A percentile compares a stretch with the other conserved stretches of the same genome.
phyloP scores from a whole-genome alignment of 129 eudicot genomes.

The Centrapalus pauciflorus region DNA sequence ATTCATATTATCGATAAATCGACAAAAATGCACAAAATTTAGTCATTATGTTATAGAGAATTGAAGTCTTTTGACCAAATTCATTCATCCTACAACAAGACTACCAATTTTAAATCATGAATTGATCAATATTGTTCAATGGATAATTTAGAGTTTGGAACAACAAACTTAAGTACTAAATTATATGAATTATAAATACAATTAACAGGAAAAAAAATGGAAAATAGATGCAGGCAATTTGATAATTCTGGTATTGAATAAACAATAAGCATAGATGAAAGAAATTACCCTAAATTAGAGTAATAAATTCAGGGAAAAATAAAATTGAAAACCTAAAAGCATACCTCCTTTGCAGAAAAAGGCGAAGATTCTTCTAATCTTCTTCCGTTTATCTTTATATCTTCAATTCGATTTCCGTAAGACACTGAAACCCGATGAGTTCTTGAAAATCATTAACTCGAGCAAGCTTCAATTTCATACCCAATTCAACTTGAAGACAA shows the following conservation, averaged over 20 bases:
- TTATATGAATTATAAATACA: background rate
- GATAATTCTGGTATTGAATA: slow-evolving; percentile 1
- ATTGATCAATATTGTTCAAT: background rate
- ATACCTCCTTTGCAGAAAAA: slow-evolving; percentile 26
- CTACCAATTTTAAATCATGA: background rate
- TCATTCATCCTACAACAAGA: background rate
- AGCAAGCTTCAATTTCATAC: slow-evolving; percentile 20
- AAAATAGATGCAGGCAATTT: slow-evolving; percentile 8
- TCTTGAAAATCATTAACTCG: slow-evolving; percentile 10
- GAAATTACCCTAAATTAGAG: slow-evolving; percentile 21
- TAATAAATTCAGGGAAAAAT: slow-evolving; percentile 11
- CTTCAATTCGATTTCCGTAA: slow-evolving; percentile 13
- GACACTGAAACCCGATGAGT: background rate
- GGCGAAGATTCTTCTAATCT: too few species aligned
- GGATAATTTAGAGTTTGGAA: background rate
- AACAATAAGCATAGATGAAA: background rate
- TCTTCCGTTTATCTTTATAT: background rate
- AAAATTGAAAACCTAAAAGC: slow-evolving; percentile 6
- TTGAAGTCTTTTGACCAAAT: background rate
- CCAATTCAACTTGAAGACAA: slow-evolving; percentile 16
- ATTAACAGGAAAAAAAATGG: background rate
- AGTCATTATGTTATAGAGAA: background rate
- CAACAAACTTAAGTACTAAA: background rate
- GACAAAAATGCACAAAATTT: background rate
- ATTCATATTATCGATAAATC: slow-evolving; percentile 1